phyloP scores from a whole-genome alignment of 2,329 filamentous ascomycete genomes.

The Cladosporium sp. region DNA sequence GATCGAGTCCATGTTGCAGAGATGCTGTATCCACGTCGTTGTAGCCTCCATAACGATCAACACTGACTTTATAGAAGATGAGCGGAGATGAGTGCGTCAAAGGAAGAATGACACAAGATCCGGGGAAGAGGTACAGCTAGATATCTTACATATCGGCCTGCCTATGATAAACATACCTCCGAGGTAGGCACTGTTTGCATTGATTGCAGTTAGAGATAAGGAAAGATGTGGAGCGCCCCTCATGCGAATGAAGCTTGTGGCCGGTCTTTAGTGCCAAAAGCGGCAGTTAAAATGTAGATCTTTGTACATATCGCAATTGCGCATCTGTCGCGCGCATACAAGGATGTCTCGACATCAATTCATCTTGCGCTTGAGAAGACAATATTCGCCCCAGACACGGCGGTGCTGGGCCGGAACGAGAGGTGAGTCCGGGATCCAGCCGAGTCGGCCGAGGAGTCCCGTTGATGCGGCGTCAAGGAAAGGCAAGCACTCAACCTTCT shows the following conservation, averaged over 20 bases:
- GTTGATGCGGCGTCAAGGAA: conserved; percentile 83
- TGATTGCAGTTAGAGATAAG: conserved; percentile 17
- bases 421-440: conserved; percentile 76
- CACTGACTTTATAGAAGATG: background rate
- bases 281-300: background rate
- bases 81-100: background rate
- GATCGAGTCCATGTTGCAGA: background rate
- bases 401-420: conserved; percentile 68
- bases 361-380: conserved; percentile 64
- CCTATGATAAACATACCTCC: background rate
- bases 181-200: conserved; percentile 12
- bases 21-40: background rate
- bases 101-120: background rate
- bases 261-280: conserved; percentile 15
- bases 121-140: background rate
- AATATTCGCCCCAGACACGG: conserved; percentile 86
- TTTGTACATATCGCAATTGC: background rate
- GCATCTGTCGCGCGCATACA: background rate
- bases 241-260: conserved; percentile 3
- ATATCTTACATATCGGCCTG: background rate
- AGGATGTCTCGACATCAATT: background rate
- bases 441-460: conserved; percentile 68
- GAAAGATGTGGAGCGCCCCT: conserved; percentile 17
- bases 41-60: background rate
- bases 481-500: conserved; percentile 68